A percentile compares a stretch with the other conserved stretches of the same genome.
These are phyloP conservation scores for Chlamydomonas schloesseri DNA, from an alignment of 139 green algal genomes.

Conservation along the genomic window DNA sequence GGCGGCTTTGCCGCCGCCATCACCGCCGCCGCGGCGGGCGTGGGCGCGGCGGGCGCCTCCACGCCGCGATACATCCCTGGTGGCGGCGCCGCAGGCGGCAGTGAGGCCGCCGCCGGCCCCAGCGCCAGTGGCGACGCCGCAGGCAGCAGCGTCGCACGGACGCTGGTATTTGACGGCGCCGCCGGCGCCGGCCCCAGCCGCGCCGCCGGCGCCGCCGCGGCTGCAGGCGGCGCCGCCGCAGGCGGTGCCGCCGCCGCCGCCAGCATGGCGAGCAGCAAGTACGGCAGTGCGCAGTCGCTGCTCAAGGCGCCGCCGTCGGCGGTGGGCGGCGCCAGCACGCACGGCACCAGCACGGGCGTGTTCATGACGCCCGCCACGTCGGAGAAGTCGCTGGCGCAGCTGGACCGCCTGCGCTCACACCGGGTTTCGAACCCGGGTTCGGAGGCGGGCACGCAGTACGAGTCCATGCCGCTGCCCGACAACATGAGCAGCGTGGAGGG, in stretches of 20 bases:
- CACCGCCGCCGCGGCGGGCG: background rate
- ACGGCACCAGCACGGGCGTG: too few relatives aligned
- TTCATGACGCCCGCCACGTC: too few relatives aligned
- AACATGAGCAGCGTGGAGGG: too few relatives aligned
- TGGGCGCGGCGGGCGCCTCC: background rate
- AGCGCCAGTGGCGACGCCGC: too few relatives aligned
- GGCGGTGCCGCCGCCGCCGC: background rate
- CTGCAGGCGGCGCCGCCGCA: background rate
- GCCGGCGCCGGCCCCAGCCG: background rate
- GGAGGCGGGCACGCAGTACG: too few relatives aligned
- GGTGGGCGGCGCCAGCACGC: too few relatives aligned
- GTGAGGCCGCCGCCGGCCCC: too few relatives aligned
- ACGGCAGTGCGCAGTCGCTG: constrained; percentile 21
- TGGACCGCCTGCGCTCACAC: too few relatives aligned
- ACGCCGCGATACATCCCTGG: background rate
- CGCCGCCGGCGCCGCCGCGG: background rate
- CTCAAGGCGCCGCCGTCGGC: too few relatives aligned
- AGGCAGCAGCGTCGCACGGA: background rate
- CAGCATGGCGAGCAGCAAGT: background rate
- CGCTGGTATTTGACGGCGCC: background rate
- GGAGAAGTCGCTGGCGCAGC: too few relatives aligned
- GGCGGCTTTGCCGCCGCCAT: background rate
- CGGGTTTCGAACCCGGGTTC: too few relatives aligned
- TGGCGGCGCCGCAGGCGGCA: background rate
- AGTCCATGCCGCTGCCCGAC: too few relatives aligned